Percentiles rank a stretch among this genome's conserved stretches.
These are phyloP conservation scores for Crotalaria pallida DNA, from an alignment of 306 rosid genomes.

Conservation along the genomic window DNA sequence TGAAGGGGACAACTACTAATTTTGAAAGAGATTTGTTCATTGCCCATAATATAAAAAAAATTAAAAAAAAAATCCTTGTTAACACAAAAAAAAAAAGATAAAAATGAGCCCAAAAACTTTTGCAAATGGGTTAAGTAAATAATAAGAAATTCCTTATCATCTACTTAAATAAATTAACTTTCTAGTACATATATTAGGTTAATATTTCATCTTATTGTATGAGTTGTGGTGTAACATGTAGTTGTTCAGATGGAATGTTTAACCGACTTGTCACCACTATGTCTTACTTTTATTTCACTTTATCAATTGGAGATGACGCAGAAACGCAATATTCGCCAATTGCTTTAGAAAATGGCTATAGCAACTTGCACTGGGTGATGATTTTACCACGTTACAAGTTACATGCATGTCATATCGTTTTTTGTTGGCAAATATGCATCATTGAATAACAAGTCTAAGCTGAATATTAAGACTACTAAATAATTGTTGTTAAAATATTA, in stretches of 20 bases:
- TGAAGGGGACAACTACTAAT: no score
- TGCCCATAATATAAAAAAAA: no score
- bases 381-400: conserved; percentile 1
- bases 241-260: conserved; percentile 20
- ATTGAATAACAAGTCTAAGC: background rate
- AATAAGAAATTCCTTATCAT: background rate
- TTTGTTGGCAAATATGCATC: conserved; percentile 3
- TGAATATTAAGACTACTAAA: background rate
- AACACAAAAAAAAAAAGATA: no score
- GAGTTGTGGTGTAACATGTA: conserved; percentile 13
- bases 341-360: conserved; percentile 16
- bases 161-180: background rate
- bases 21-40: no score
- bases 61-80: no score
- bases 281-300: conserved; percentile 17
- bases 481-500: background rate
- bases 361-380: background rate
- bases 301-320: conserved; percentile 30
- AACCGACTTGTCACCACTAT: conserved; percentile 25
- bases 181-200: background rate
- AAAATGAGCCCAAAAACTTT: background rate
- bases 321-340: conserved; percentile 25
- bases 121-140: conserved; percentile 2
- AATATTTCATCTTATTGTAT: background rate
- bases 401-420: conserved; percentile 11